Conservation (phyloP, 1,284 basidiomycete genomes). For the Testicularia cyperi region DNA sequence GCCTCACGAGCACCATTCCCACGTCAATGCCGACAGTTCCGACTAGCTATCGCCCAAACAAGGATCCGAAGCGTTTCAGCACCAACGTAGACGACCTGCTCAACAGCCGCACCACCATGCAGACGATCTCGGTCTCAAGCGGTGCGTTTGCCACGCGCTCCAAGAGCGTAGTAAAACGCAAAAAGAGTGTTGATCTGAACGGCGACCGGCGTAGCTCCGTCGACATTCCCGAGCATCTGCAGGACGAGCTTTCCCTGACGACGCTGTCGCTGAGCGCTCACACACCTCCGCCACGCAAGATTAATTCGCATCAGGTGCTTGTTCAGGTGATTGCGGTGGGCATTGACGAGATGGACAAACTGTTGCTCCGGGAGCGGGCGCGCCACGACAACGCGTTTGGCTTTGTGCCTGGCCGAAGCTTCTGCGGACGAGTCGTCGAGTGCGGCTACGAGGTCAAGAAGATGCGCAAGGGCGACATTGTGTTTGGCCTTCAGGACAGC, state of each 20-base stretch:
- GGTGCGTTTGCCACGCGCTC: conserved; percentile 28
- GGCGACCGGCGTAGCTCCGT: conserved; percentile 17
- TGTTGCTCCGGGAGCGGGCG: conserved; percentile 57
- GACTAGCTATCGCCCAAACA: conserved; percentile 42
- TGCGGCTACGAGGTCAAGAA: conserved; percentile 60
- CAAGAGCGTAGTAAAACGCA: conserved; percentile 28
- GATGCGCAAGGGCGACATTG: conserved; percentile 61
- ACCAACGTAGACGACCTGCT: conserved; percentile 47
- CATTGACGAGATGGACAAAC: conserved; percentile 59
- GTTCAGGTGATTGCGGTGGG: conserved; percentile 61
- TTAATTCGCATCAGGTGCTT: conserved; percentile 59
- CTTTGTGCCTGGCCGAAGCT: conserved; percentile 61
- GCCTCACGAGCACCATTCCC: conserved; percentile 28
- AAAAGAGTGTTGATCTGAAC: conserved; percentile 17
- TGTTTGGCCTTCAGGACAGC: conserved; percentile 61
- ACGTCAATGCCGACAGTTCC: conserved; percentile 40
- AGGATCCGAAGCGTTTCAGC: conserved; percentile 41
- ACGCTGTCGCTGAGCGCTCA: conserved; percentile 52
- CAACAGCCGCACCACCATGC: conserved; percentile 54
- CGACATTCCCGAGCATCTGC: conserved; percentile 45
- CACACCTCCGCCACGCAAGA: conserved; percentile 58
- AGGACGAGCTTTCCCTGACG: conserved; percentile 43
- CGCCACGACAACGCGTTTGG: conserved; percentile 56
- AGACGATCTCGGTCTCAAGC: conserved; percentile 50
- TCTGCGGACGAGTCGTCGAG: conserved; percentile 61